These are phyloP conservation scores for Penicillium crustosum DNA, from an alignment of 2,329 filamentous ascomycete species.

Conservation along the genomic window DNA sequence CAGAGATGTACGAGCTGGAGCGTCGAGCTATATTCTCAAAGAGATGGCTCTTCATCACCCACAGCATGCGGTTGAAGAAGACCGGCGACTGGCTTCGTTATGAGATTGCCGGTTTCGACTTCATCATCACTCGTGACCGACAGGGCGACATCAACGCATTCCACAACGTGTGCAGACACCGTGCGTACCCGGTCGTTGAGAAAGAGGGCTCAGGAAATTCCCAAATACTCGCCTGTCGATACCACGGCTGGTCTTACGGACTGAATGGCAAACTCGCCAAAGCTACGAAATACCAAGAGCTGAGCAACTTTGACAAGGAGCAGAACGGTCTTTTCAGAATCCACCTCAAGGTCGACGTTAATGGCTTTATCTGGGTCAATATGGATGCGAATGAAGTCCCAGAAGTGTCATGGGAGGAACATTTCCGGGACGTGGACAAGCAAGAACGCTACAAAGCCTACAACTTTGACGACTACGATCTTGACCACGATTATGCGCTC, in stretches of 20 bases:
- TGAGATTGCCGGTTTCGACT: slow-evolving; percentile 24
- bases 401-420: slow-evolving; percentile 24
- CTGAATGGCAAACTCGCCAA: slow-evolving; percentile 28
- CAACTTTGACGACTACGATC: slow-evolving; percentile 23
- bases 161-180: slow-evolving; percentile 26
- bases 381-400: slow-evolving; percentile 24
- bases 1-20: slow-evolving; percentile 27
- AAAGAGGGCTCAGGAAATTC: slow-evolving; percentile 22
- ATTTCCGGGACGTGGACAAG: slow-evolving; percentile 23
- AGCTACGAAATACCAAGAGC: slow-evolving; percentile 20
- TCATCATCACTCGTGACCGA: slow-evolving; percentile 25
- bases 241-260: slow-evolving; percentile 27
- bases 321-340: slow-evolving; percentile 23
- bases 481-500: slow-evolving; percentile 22
- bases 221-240: slow-evolving; percentile 24
- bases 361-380: slow-evolving; percentile 27
- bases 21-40: slow-evolving; percentile 25
- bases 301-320: slow-evolving; percentile 20
- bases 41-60: slow-evolving; percentile 25
- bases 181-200: slow-evolving; percentile 25
- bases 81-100: slow-evolving; percentile 25
- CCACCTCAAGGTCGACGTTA: slow-evolving; percentile 24
- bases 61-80: slow-evolving; percentile 24
- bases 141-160: slow-evolving; percentile 23
- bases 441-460: slow-evolving; percentile 25